A percentile compares a stretch with the other conserved stretches of the same genome.
Conservation (phyloP, 768 basidiomycete genomes). For the Strobilomyces confusus region DNA sequence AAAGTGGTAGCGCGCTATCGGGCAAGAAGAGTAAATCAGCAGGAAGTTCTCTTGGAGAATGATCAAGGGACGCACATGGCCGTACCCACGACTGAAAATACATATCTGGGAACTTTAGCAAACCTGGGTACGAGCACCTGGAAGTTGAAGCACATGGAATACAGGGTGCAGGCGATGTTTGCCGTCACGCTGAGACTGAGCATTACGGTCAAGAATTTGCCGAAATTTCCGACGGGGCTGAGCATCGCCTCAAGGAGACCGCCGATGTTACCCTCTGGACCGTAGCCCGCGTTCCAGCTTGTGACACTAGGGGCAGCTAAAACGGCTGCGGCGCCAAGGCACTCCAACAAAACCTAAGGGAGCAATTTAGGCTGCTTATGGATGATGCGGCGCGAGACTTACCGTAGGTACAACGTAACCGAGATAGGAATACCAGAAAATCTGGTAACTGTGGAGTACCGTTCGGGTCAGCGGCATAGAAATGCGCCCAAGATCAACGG, state of each 20-base stretch:
- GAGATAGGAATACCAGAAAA: conserved; percentile 62
- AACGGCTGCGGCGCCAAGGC: conserved; percentile 67
- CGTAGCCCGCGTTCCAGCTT: conserved; percentile 53
- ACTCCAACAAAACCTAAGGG: conserved; percentile 37
- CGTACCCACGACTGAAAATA: conserved; percentile 62
- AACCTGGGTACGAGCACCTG: conserved; percentile 65
- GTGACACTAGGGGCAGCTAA: conserved; percentile 52
- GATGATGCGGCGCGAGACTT: conserved; percentile 26
- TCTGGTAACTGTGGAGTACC: conserved; percentile 41
- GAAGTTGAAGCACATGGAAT: conserved; percentile 71
- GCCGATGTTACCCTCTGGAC: conserved; percentile 51
- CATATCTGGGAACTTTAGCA: conserved; percentile 59
- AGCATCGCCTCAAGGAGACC: conserved; percentile 63
- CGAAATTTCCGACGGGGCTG: conserved; percentile 57
- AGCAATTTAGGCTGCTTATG: background rate
- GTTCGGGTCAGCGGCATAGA: conserved; percentile 6
- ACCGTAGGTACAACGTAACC: conserved; percentile 63
- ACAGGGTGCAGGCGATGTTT: conserved; percentile 81
- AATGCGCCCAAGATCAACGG: conserved; percentile 3
- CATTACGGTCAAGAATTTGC: conserved; percentile 68
- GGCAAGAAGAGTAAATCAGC: conserved; percentile 4
- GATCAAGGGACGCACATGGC: conserved; percentile 50
- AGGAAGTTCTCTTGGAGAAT: background rate
- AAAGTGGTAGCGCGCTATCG: conserved; percentile 57
- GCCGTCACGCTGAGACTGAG: conserved; percentile 73